Evolutionary conservation across 208 protist genomes (phyloP), one percentile per base, ranked within the genome.

Genomic region (Cochliopodium minus): DNA sequence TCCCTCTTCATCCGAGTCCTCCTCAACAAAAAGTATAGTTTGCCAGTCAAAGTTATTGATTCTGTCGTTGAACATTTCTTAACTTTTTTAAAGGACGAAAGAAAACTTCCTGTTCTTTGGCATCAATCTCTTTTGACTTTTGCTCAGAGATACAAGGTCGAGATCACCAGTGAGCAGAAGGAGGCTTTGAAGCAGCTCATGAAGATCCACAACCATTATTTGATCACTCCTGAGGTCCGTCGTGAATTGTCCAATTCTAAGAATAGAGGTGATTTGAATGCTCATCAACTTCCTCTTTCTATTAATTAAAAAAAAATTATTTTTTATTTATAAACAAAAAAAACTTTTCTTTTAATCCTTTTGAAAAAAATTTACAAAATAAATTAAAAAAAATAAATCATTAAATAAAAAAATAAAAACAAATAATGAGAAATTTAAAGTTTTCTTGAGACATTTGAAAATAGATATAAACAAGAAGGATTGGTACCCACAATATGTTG

Each of bases 21-120:
- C 4, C 76, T 96, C 17, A 90, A 96, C 52, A 98, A 98, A 72
- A 95, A 94, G 73, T 97, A 97, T 75, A 78, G 83, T 28, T 73
- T 98, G 43, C 90, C 92, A 15, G 85, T 84, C 46, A 74, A 90
- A 62, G 88, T 90, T 13, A 81, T 98, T 30, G 85, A 95, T 49
- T 70, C 80, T 6, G 67, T 97, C 0, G 86, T 93, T n/a, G 69
- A 72, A 23, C 88, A 96, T 71, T 98, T 97, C 58, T 61, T 89
- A 46, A 61, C 72, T 29, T 94, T 96, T 67, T 46, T 76, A 34
- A 75, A 82, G 52, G 69, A 83, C 50, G 58, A 76, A 25, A n/a
- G n/a, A n/a, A n/a, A n/a, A n/a, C 65, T 96, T 45, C 92, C 90
- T 7, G 83, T 96, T 48, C 59, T 97, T 22, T 98, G 93, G 92